phyloP scores from a whole-genome alignment of 202 grass and related monocot genomes.

The Dendrocalamus latiflorus region DNA sequence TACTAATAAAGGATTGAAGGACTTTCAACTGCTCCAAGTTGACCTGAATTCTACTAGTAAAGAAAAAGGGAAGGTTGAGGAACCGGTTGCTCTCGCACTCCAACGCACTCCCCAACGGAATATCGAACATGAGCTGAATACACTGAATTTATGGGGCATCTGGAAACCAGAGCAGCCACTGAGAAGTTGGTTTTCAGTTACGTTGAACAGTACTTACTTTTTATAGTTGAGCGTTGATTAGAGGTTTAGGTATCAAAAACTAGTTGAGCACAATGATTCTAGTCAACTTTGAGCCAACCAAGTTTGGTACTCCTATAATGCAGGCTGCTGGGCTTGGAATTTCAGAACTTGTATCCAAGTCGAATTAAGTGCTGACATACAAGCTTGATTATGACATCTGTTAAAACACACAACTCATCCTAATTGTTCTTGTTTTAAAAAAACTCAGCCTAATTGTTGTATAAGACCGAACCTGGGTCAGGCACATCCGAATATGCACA shows the following conservation, averaged over 20 bases:
- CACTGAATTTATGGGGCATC: neutral
- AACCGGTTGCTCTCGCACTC: neutral
- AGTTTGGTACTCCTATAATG: neutral
- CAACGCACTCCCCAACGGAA: slow-evolving; percentile 13
- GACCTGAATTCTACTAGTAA: neutral
- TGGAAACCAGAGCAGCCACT: neutral
- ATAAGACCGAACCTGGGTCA: neutral
- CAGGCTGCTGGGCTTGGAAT: neutral
- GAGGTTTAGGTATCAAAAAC: neutral
- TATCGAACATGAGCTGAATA: neutral
- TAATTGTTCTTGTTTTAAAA: neutral
- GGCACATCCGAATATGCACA: neutral
- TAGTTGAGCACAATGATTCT: neutral
- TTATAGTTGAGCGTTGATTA: neutral
- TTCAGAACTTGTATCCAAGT: neutral
- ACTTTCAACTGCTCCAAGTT: slow-evolving; percentile 27
- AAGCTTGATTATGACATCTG: neutral
- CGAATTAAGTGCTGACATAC: neutral
- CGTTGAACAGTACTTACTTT: neutral
- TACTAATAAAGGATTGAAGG: neutral
- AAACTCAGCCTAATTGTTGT: neutral
- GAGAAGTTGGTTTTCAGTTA: neutral
- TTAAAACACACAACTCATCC: neutral
- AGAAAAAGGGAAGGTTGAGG: neutral
- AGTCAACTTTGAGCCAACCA: neutral